Evolutionary conservation across 768 basidiomycete species (phyloP), one percentile per base, ranked within the genome.

Genomic region (Pleurotus pulmonarius): DNA sequence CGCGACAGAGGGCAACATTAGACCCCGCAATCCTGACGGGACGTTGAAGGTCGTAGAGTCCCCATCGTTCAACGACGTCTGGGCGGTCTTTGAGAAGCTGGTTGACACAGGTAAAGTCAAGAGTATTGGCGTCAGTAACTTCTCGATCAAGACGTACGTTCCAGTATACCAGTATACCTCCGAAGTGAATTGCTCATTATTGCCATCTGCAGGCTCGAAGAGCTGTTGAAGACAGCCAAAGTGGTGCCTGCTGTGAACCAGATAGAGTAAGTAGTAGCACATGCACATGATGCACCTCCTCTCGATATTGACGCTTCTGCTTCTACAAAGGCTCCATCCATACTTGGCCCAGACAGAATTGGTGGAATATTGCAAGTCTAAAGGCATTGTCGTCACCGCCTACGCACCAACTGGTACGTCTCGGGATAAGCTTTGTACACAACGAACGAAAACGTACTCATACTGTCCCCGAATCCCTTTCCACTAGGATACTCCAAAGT

Each of bases 81-180:
- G 81, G 80, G 74, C 75, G 0, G 73, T 75, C 40, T 70, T 84
- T 59, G 83, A 84, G 66, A 75, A 78, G 47, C 61, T 83, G 15
- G 67, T 77, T 29, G 70, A 69, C 26, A 73, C 72, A 13, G 79
- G 79, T 0, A 77, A 75, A 60, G 79, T 73, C 11, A 75, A 65
- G 53, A 76, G 80, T 1, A 81, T 84, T 58, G 83, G 83, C 0
- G 80, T 86, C 46, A 80, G 80, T 65, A 86, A 86, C 64, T 85
- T 83, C 61, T 81, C 80, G 3, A 68, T 82, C 56, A 81, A 83
- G 61, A 83, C 73, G 80, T 82, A 56, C 13, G 74, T 20, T 64
- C 5, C 26, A 15, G 1, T 34, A 16, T n/a, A n/a, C 37, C 8
- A n/a, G n/a, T 25, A 1, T 11, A 34, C 29, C 11, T 34, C 4